Evolutionary conservation across 116 monocot genomes (phyloP), one percentile per base, ranked within the genome.

Genomic region (Phalaenopsis hybrid): DNA sequence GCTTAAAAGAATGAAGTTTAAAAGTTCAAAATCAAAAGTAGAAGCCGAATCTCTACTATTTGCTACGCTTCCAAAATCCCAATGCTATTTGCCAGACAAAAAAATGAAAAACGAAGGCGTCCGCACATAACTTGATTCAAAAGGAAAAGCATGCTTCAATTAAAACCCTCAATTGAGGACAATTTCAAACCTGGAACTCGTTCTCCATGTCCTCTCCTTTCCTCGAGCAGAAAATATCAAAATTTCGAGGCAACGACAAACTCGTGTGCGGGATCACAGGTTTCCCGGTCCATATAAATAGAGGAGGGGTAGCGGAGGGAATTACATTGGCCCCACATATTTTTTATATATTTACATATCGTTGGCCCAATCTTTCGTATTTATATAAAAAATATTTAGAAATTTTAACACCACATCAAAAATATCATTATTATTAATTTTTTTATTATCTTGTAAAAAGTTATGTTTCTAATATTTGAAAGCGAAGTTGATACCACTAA

Each of bases 171-270:
- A 17, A 20, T n/a, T 10, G 46, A 75, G 20, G 44, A 6, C 0
- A 7, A 46, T 45, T 46, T 46, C 44, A 46, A 45, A 75, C 46
- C 75, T 75, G 75, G 46, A 75, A 75, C 8, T 75, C 75, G 75
- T 75, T 75, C 46, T 75, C 75, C 75, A 75, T 75, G 3, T 75
- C 46, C 8, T 9, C 46, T 75, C n/a, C 13, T 25, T 28, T 8
- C 37, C n/a, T 9, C 46, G 46, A 8, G 44, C 13, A 5, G 4
- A 44, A 44, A 74, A 74, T 74, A 20, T 46, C 45, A 44, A 44
- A 72, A 37, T 48, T 7, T 48, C 48, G 9, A 48, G 48, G 48
- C 48, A 37, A 37, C 37, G 37, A 1, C 37, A 37, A 1, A 37
- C 37, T 37, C 37, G 37, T 37, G 1, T 37, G 37, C 37, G 2